phyloP scores from a whole-genome alignment of 2,329 filamentous ascomycete species.

The Aspergillus costaricaensis region DNA sequence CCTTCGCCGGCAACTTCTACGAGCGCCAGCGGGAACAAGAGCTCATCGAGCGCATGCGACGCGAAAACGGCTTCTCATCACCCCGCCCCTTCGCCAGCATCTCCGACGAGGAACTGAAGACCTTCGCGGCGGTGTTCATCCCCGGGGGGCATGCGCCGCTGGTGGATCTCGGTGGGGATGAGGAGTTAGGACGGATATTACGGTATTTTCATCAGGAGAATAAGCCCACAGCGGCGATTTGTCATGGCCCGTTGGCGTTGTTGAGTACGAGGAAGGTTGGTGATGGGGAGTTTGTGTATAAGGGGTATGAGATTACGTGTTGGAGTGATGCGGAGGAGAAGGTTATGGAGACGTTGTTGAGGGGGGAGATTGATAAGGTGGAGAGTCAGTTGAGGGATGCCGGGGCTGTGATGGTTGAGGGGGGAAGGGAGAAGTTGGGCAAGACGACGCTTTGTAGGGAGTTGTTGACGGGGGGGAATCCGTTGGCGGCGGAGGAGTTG shows the following conservation, averaged over 20 bases:
- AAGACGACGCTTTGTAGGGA: conserved; percentile 48
- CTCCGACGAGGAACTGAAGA: conserved; percentile 42
- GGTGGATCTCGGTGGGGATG: conserved; percentile 44
- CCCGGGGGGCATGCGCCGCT: conserved; percentile 51
- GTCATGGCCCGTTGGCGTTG: conserved; percentile 51
- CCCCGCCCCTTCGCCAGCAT: conserved; percentile 45
- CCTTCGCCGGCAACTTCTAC: conserved; percentile 51
- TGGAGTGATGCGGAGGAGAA: conserved; percentile 52
- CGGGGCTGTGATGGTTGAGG: conserved; percentile 50
- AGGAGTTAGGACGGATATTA: conserved; percentile 47
- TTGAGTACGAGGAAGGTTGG: conserved; percentile 45
- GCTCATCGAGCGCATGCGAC: conserved; percentile 48
- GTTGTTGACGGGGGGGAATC: conserved; percentile 38
- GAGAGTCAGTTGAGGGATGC: conserved; percentile 41
- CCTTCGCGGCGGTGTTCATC: conserved; percentile 47
- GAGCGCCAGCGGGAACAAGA: conserved; percentile 44
- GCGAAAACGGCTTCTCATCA: conserved; percentile 45
- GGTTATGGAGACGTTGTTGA: conserved; percentile 47
- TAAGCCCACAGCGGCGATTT: conserved; percentile 51
- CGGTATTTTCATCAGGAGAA: conserved; percentile 42
- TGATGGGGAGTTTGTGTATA: conserved; percentile 45
- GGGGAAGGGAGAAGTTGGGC: conserved; percentile 42
- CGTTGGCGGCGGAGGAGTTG: conserved; percentile 33
- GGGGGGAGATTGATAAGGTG: conserved; percentile 48
- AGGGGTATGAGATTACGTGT: conserved; percentile 49